A percentile compares a stretch with the other conserved stretches of the same genome.
Conservation (phyloP, 208 protist species). For the Crithidia sp. region DNA sequence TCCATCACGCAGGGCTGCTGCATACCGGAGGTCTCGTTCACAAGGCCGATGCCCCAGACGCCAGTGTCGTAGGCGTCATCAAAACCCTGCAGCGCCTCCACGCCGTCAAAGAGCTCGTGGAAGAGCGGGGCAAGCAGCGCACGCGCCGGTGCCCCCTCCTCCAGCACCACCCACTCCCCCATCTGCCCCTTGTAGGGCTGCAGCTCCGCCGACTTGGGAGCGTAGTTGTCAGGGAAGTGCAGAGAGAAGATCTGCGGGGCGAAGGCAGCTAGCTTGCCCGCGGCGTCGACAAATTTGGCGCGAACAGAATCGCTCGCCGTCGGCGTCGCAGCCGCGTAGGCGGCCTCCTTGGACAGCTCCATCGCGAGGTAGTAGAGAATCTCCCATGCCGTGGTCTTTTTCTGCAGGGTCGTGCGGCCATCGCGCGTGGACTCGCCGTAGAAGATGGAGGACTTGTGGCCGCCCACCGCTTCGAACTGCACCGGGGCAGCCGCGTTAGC, state of each 20-base stretch:
- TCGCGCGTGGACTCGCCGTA: slow-evolving; percentile 48
- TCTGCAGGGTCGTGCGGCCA: slow-evolving; percentile 56
- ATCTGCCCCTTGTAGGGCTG: slow-evolving; percentile 6
- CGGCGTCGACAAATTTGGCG: slow-evolving; percentile 26
- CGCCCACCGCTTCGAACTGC: slow-evolving; percentile 55
- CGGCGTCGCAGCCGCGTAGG: neutral
- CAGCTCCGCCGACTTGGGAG: slow-evolving; percentile 20
- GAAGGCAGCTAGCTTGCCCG: slow-evolving; percentile 24
- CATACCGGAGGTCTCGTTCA: slow-evolving; percentile 62
- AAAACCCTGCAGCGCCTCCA: slow-evolving; percentile 34
- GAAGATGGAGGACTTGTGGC: slow-evolving; percentile 63
- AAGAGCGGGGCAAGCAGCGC: slow-evolving; percentile 34
- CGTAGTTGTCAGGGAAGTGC: slow-evolving; percentile 32
- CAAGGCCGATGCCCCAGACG: slow-evolving; percentile 59
- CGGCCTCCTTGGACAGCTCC: slow-evolving; percentile 26
- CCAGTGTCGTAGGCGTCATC: slow-evolving; percentile 44
- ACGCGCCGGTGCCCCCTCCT: slow-evolving; percentile 26
- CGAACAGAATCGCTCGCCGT: slow-evolving; percentile 7
- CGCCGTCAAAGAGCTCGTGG: slow-evolving; percentile 40
- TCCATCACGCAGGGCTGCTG: slow-evolving; percentile 65
- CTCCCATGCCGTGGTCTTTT: slow-evolving; percentile 77
- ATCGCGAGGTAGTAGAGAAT: slow-evolving; percentile 66
- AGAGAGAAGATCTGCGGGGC: slow-evolving; percentile 25
- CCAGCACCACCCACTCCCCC: slow-evolving; percentile 41
- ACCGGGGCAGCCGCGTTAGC: neutral